Conservation (phyloP, 2,329 filamentous ascomycete species). For the Aspergillus glaucus region DNA sequence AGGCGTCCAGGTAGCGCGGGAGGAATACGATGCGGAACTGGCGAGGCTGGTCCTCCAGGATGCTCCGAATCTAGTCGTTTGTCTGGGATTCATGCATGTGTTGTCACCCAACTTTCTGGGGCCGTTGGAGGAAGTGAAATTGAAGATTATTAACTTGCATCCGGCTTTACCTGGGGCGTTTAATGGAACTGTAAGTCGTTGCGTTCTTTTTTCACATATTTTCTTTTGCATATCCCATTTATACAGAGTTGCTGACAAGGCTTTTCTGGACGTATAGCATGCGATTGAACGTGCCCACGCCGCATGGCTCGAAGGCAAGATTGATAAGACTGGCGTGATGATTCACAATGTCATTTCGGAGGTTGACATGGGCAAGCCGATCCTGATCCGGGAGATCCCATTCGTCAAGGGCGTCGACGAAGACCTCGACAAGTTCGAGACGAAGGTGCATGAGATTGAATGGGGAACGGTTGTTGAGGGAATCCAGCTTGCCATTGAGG, state of each 20-base stretch:
- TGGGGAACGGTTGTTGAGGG: slow-evolving; percentile 75
- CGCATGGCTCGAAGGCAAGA: slow-evolving; percentile 63
- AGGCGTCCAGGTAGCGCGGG: slow-evolving; percentile 48
- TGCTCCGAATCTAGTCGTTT: slow-evolving; percentile 67
- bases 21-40: slow-evolving; percentile 68
- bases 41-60: slow-evolving; percentile 60
- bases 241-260: neutral
- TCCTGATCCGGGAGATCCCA: slow-evolving; percentile 64
- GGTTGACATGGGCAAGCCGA: slow-evolving; percentile 72
- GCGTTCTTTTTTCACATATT: neutral
- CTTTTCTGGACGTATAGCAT: slow-evolving; percentile 24
- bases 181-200: slow-evolving; percentile 55
- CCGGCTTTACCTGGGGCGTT: slow-evolving; percentile 68
- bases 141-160: slow-evolving; percentile 77
- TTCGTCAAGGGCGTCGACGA: slow-evolving; percentile 56
- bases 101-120: slow-evolving; percentile 63
- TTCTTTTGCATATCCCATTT: neutral
- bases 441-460: slow-evolving; percentile 69
- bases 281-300: slow-evolving; percentile 74
- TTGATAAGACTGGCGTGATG: slow-evolving; percentile 74
- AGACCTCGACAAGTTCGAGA: slow-evolving; percentile 59
- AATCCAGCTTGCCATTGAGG: slow-evolving; percentile 35
- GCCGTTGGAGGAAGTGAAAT: slow-evolving; percentile 55
- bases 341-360: slow-evolving; percentile 75
- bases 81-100: slow-evolving; percentile 85